phyloP scores from a whole-genome alignment of 2,329 filamentous ascomycete genomes.

The Erysiphe neolycopersici region DNA sequence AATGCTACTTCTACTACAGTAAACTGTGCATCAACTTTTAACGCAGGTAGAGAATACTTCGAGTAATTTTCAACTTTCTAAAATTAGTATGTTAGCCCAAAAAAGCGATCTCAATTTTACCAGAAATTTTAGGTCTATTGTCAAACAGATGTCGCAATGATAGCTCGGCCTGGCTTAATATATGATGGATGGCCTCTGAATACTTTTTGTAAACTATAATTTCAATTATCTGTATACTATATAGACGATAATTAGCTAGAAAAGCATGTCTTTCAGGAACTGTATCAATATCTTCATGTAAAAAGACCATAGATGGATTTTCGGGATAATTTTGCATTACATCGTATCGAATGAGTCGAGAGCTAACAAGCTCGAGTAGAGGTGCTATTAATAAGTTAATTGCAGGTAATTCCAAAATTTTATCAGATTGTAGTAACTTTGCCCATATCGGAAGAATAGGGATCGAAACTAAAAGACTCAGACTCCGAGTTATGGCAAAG shows the following conservation, averaged over 20 bases:
- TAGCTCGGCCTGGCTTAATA: conserved; percentile 52
- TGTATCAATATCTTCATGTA: conserved; percentile 87
- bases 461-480: conserved; percentile 79
- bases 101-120: conserved; percentile 18
- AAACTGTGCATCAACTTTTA: conserved; percentile 70
- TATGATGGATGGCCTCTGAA: conserved; percentile 64
- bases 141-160: conserved; percentile 53
- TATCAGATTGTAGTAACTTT: conserved; percentile 44
- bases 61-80: conserved; percentile 27
- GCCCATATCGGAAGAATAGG: conserved; percentile 80
- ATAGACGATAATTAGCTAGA: conserved; percentile 80
- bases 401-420: conserved; percentile 38
- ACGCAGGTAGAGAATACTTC: conserved; percentile 42
- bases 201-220: conserved; percentile 58
- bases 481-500: conserved; percentile 51
- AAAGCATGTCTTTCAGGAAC: conserved; percentile 85
- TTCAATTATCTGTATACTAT: conserved; percentile 71
- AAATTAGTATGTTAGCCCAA: conserved; percentile 1
- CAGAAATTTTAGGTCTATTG: conserved; percentile 35
- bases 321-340: conserved; percentile 56
- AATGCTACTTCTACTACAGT: conserved; percentile 70
- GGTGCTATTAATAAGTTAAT: conserved; percentile 38
- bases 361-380: conserved; percentile 58
- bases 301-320: conserved; percentile 53
- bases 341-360: conserved; percentile 69